Percentiles rank a stretch among this genome's conserved stretches.
phyloP scores from a whole-genome alignment of 306 rosid species.

The Cercis canadensis region DNA sequence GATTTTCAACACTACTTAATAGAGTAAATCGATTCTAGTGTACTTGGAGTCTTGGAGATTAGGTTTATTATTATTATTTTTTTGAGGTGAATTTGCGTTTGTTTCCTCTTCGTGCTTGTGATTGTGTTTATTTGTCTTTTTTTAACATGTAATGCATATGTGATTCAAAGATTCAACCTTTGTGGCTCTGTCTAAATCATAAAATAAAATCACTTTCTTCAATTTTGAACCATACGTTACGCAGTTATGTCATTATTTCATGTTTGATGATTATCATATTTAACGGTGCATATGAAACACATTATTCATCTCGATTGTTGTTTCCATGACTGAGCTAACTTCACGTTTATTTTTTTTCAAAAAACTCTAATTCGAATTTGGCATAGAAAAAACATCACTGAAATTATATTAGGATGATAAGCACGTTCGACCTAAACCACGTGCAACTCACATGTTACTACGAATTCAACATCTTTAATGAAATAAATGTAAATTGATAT shows the following conservation, averaged over 20 bases:
- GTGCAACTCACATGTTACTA: slow-evolving; percentile 20
- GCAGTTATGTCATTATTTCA: slow-evolving; percentile 15
- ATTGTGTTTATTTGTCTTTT: too few relatives aligned
- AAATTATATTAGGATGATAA: slow-evolving; percentile 25
- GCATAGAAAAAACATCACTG: slow-evolving; percentile 10
- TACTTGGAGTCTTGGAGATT: neutral
- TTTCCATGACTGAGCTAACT: slow-evolving; percentile 31
- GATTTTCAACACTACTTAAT: slow-evolving; percentile 15
- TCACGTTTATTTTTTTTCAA: slow-evolving; percentile 8
- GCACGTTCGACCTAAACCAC: slow-evolving; percentile 19
- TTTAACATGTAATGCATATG: neutral
- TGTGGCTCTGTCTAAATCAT: slow-evolving; percentile 2
- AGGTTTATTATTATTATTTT: neutral
- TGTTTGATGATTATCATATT: slow-evolving; percentile 26
- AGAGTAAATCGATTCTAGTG: neutral
- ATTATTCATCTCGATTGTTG: slow-evolving; percentile 6
- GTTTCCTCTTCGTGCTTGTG: slow-evolving; percentile 16
- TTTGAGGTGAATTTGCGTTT: neutral
- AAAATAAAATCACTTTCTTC: slow-evolving; percentile 24
- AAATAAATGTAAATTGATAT: too few relatives aligned
- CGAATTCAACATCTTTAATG: too few relatives aligned
- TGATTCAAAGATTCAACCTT: slow-evolving; percentile 33
- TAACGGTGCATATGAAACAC: slow-evolving; percentile 21
- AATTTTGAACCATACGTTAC: slow-evolving; percentile 28
- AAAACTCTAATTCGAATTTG: too few relatives aligned